A percentile compares a stretch with the other conserved stretches of the same genome.
Conservation (phyloP, 2,329 filamentous ascomycete species). For the Colletotrichum trifolii region DNA sequence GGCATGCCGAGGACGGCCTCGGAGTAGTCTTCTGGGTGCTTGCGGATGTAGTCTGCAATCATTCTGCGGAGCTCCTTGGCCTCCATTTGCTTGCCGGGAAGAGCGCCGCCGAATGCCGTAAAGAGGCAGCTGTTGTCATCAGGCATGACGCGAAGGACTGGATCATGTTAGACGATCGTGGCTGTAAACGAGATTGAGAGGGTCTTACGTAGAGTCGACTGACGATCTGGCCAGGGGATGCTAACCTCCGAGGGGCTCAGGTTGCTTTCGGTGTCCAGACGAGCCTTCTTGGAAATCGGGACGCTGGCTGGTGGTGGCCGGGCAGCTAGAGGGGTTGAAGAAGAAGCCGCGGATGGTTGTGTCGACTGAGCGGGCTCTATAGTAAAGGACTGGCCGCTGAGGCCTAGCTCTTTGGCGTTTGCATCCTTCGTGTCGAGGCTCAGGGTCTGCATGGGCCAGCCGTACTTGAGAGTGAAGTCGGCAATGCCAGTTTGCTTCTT, state of each 20-base stretch:
- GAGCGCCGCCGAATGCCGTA: constrained; percentile 83
- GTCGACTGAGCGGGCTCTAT: constrained; percentile 51
- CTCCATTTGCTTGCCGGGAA: constrained; percentile 66
- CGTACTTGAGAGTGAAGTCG: constrained; percentile 82
- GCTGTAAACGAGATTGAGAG: constrained; percentile 40
- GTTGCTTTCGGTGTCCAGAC: constrained; percentile 9
- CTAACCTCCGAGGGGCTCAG: constrained; percentile 40
- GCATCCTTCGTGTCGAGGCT: constrained; percentile 64
- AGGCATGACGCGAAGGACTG: constrained; percentile 91
- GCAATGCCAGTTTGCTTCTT: constrained; percentile 71
- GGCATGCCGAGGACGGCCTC: constrained; percentile 80
- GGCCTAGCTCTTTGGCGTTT: constrained; percentile 59
- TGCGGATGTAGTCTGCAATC: constrained; percentile 82
- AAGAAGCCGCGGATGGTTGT: constrained; percentile 33
- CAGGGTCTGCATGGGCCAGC: constrained; percentile 81
- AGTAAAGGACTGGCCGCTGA: constrained; percentile 63
- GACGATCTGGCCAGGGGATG: constrained; percentile 60
- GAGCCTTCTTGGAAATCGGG: constrained; percentile 9
- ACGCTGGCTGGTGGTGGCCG: constrained; percentile 22
- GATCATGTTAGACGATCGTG: constrained; percentile 53
- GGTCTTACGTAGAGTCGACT: constrained; percentile 61
- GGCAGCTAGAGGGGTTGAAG: constrained; percentile 11
- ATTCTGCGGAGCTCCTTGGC: constrained; percentile 74
- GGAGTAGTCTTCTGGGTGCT: constrained; percentile 77
- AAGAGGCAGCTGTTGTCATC: constrained; percentile 97